Percentiles rank a stretch among this genome's conserved stretches.
Evolutionary conservation across 345 rosid species (phyloP).

Genomic region (Lepidium aucheri): DNA sequence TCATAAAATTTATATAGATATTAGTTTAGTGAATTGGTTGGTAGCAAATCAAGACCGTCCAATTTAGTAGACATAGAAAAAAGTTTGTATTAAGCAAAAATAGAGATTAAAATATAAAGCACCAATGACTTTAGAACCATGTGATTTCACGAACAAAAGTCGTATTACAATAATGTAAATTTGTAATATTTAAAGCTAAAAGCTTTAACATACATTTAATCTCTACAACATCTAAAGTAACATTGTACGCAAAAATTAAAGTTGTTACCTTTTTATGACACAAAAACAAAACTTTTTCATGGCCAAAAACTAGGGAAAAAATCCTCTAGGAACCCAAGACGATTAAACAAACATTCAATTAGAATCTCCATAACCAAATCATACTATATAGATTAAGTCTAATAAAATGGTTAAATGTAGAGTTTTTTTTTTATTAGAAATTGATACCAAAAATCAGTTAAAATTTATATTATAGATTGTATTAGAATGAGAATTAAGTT

Average conservation of each 20-base stretch:
- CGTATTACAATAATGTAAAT: slow-evolving; percentile 23
- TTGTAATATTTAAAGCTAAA: slow-evolving; percentile 5
- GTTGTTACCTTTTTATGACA: slow-evolving; percentile 4
- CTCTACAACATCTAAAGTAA: background rate
- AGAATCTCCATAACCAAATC: slow-evolving; percentile 15
- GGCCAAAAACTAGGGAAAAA: background rate
- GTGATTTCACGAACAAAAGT: slow-evolving; percentile 41
- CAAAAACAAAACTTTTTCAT: background rate
- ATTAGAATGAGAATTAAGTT: no score
- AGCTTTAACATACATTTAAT: background rate
- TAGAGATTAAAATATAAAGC: slow-evolving; percentile 11
- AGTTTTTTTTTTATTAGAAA: no score
- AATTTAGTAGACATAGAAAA: slow-evolving; percentile 10
- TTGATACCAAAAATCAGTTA: no score
- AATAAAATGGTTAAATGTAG: no score
- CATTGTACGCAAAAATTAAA: slow-evolving; percentile 10
- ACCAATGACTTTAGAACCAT: slow-evolving; percentile 45
- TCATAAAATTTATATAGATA: slow-evolving; percentile 6
- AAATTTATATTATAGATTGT: no score
- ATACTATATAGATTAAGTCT: background rate
- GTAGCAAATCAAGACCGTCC: slow-evolving; percentile 18
- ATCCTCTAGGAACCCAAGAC: slow-evolving; percentile 13
- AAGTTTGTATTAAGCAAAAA: background rate
- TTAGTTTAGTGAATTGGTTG: slow-evolving; percentile 14
- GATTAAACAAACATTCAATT: slow-evolving; percentile 33